These are phyloP conservation scores for Tricholoma saponaceum DNA, from an alignment of 768 basidiomycete species.

Conservation along the genomic window DNA sequence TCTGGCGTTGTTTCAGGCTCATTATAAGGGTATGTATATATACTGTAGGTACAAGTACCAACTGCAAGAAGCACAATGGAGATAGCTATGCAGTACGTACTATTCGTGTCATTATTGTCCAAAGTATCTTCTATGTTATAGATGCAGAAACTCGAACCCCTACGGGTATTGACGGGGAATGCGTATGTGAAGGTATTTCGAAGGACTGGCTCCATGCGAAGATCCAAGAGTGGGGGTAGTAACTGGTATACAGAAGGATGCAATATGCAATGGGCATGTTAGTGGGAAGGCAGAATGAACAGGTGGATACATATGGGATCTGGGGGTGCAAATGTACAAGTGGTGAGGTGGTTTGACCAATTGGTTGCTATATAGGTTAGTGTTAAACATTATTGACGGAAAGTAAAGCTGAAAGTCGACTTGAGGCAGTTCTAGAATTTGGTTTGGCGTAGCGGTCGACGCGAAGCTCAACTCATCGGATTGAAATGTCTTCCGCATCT, in stretches of 20 bases:
- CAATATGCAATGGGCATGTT: background rate
- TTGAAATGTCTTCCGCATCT: slow-evolving; percentile 46
- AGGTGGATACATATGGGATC: background rate
- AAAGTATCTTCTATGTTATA: background rate
- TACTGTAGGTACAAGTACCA: background rate
- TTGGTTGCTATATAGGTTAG: background rate
- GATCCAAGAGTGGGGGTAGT: background rate
- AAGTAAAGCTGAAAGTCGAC: background rate
- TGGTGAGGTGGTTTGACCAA: background rate
- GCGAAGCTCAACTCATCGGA: slow-evolving; percentile 36
- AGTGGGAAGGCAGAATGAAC: background rate
- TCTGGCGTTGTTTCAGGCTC: background rate
- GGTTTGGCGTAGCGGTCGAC: background rate
- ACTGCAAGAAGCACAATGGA: background rate
- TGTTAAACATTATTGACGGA: background rate
- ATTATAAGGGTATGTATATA: background rate
- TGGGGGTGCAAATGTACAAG: slow-evolving; percentile 2
- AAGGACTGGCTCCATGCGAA: background rate
- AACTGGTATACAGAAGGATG: background rate
- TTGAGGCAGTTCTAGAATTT: slow-evolving; percentile 1
- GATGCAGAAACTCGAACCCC: background rate
- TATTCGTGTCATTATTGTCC: background rate
- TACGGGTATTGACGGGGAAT: background rate
- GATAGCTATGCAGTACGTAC: background rate
- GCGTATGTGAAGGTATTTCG: background rate